These are phyloP conservation scores for Candida takata DNA, from an alignment of 805 yeast genomes.

Conservation along the genomic window DNA sequence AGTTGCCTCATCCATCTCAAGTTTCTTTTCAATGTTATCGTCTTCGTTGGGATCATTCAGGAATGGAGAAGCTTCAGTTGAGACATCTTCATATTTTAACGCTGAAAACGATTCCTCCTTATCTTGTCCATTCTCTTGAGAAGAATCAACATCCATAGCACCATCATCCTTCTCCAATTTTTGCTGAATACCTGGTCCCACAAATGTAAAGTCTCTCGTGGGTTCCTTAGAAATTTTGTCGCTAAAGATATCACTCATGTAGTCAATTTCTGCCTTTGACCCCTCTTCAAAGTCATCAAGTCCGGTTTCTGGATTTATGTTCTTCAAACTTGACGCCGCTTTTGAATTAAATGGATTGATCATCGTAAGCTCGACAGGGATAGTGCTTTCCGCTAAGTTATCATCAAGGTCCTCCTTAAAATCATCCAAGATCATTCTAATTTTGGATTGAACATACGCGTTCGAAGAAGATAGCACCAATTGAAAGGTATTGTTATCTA, in stretches of 20 bases:
- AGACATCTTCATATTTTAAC: not conserved
- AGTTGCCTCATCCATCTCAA: conserved; percentile 15
- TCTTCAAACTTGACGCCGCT: not conserved
- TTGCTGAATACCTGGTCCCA: conserved; percentile 4
- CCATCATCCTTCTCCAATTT: not conserved
- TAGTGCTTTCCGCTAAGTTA: conserved; percentile 9
- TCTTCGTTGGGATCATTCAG: conserved; percentile 13
- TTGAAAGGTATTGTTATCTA: conserved; percentile 7
- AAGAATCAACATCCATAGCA: conserved; percentile 5
- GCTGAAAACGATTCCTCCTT: conserved; percentile 1
- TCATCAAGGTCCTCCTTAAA: conserved; percentile 17
- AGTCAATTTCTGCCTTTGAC: conserved; percentile 8
- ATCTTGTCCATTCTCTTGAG: conserved; percentile 3
- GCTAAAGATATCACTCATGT: conserved; percentile 18
- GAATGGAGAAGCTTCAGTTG: conserved; percentile 15
- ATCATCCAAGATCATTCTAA: conserved; percentile 19
- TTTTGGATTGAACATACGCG: conserved; percentile 17
- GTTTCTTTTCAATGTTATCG: conserved; percentile 10
- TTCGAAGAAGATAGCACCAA: conserved; percentile 4
- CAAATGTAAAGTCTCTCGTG: conserved; percentile 6
- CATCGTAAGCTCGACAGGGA: conserved; percentile 25
- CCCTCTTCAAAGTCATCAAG: conserved; percentile 10
- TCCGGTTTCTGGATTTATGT: conserved; percentile 4
- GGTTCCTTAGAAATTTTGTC: conserved; percentile 5
- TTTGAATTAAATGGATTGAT: conserved; percentile 18